A percentile compares a stretch with the other conserved stretches of the same genome.
These are phyloP conservation scores for Eleusine indica DNA, from an alignment of 176 grass and related monocot genomes.

Conservation along the genomic window DNA sequence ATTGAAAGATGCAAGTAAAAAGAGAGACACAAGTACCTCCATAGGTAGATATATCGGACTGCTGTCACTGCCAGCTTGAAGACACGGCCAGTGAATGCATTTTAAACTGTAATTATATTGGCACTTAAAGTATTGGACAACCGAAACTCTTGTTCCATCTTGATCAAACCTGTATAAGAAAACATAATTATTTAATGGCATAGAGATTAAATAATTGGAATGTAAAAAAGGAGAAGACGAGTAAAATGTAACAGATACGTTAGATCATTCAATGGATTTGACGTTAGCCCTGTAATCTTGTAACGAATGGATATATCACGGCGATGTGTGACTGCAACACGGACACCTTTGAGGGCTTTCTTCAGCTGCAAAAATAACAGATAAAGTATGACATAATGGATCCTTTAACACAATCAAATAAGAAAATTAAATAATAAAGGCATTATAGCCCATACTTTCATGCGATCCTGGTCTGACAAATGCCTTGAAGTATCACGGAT, in stretches of 20 bases:
- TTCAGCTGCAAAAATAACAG: slow-evolving; percentile 55
- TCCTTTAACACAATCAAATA: neutral
- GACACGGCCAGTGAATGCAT: slow-evolving; percentile 65
- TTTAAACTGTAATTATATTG: slow-evolving; percentile 50
- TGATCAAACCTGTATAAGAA: slow-evolving; percentile 64
- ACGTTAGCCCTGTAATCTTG: slow-evolving; percentile 62
- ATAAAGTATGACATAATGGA: neutral
- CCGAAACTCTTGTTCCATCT: slow-evolving; percentile 39
- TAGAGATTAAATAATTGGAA: neutral
- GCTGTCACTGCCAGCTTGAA: slow-evolving; percentile 65
- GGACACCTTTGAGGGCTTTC: slow-evolving; percentile 67
- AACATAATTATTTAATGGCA: neutral
- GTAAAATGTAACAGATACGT: slow-evolving; percentile 27
- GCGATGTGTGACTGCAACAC: slow-evolving; percentile 59
- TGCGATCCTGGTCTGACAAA: slow-evolving; percentile 49
- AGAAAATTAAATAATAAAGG: neutral
- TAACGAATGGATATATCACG: slow-evolving; percentile 47
- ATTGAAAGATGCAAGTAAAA: neutral
- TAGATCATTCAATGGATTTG: slow-evolving; percentile 48
- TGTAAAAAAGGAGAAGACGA: neutral
- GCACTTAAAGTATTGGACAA: slow-evolving; percentile 67
- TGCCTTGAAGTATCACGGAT: slow-evolving; percentile 40
- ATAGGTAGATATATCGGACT: slow-evolving; percentile 70
- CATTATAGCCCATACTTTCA: slow-evolving; percentile 36
- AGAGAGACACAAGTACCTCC: slow-evolving; percentile 47